Conservation (phyloP, 2,329 filamentous ascomycete species). For the Sporothrix humicola region DNA sequence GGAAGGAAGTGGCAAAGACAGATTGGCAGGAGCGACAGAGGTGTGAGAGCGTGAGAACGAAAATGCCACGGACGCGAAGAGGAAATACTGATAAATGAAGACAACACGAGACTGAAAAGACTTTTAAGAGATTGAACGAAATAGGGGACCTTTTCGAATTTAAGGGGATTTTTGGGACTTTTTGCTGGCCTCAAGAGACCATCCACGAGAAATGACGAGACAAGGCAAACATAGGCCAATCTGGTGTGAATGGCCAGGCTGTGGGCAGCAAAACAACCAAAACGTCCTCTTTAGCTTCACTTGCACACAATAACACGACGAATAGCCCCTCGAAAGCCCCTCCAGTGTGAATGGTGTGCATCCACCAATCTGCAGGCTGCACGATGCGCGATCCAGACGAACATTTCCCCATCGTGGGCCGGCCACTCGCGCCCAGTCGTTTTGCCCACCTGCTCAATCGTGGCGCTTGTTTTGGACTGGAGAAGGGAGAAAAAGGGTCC, state of each 20-base stretch:
- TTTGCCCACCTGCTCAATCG: constrained; percentile 37
- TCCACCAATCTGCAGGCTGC: constrained; percentile 22
- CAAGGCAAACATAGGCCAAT: not conserved
- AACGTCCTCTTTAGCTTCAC: not conserved
- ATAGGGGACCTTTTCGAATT: constrained; percentile 6
- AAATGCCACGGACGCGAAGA: not conserved
- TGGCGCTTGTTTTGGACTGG: constrained; percentile 12
- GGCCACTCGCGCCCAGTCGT: constrained; percentile 36
- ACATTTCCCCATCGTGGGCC: not conserved
- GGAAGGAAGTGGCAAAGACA: constrained; percentile 19
- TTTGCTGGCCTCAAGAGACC: not conserved
- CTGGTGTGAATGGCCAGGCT: not conserved
- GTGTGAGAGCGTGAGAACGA: not conserved
- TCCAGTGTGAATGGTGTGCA: not conserved
- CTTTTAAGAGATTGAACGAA: not conserved
- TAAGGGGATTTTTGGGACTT: constrained; percentile 1
- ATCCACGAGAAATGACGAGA: constrained; percentile 12
- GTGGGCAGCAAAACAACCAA: not conserved
- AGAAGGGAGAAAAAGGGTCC: not conserved
- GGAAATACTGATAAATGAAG: not conserved
- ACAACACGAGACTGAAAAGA: not conserved
- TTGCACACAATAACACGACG: not conserved
- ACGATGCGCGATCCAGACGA: constrained; percentile 21
- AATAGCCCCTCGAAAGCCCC: not conserved
- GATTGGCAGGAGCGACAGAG: not conserved